phyloP scores from a whole-genome alignment of 176 grass and related monocot species.

The Rhynchospora tenuis region DNA sequence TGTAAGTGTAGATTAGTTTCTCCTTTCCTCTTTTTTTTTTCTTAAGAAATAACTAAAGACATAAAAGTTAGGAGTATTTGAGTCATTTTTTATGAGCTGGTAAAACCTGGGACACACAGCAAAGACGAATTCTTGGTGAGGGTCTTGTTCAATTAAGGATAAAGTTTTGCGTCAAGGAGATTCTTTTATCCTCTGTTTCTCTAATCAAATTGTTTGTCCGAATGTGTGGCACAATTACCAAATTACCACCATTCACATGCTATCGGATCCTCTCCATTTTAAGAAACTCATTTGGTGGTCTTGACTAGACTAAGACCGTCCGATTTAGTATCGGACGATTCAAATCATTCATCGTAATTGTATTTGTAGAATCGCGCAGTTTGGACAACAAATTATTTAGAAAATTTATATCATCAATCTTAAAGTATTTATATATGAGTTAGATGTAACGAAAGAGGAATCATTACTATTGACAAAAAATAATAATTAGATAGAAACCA shows the following conservation, averaged over 20 bases:
- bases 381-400: too few relatives aligned
- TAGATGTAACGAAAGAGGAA: too few relatives aligned
- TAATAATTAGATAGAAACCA: too few relatives aligned
- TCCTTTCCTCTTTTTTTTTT: background rate
- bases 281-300: background rate
- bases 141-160: conserved; percentile 10
- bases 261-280: background rate
- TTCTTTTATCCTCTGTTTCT: background rate
- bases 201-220: conserved; percentile 1
- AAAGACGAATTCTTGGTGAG: background rate
- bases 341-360: too few relatives aligned
- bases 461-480: too few relatives aligned
- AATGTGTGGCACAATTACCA: background rate
- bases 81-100: background rate
- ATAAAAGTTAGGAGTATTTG: background rate
- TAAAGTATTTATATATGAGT: too few relatives aligned
- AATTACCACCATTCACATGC: background rate
- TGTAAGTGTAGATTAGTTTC: background rate
- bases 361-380: too few relatives aligned
- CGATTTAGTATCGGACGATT: background rate
- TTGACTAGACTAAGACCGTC: background rate
- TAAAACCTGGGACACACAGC: background rate
- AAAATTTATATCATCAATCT: too few relatives aligned
- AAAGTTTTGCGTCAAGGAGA: conserved; percentile 1
- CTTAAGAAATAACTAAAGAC: too few relatives aligned